These are phyloP conservation scores for Alternaria arborescens DNA, from an alignment of 2,329 filamentous ascomycete genomes.

Conservation along the genomic window DNA sequence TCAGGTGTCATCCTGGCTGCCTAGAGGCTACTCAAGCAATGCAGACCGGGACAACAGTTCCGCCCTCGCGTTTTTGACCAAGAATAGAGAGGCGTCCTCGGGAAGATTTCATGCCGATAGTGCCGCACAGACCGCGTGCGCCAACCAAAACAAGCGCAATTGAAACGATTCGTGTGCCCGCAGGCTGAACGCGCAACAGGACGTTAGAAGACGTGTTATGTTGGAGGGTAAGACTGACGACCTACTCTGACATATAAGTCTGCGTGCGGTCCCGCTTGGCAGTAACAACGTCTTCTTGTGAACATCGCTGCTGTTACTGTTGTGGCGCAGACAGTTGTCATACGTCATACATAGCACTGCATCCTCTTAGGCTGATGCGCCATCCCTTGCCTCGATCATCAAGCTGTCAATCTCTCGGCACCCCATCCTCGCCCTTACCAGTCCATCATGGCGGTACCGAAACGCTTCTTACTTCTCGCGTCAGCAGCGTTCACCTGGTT, in stretches of 20 bases:
- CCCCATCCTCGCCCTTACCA: neutral
- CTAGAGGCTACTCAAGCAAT: neutral
- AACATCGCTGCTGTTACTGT: neutral
- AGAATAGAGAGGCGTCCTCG: neutral
- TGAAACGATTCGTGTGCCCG: conserved; percentile 24
- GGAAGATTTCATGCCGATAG: neutral
- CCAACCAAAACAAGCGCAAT: neutral
- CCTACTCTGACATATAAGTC: no score
- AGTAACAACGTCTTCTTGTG: neutral
- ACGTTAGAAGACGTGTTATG: neutral
- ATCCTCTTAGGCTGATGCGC: neutral
- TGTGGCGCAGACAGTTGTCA: neutral
- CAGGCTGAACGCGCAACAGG: neutral
- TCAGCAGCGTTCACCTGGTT: conserved; percentile 40
- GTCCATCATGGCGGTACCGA: conserved; percentile 38
- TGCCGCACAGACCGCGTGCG: neutral
- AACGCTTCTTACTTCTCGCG: conserved; percentile 37
- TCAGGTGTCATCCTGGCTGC: neutral
- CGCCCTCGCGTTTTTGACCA: conserved; percentile 3
- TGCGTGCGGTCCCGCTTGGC: neutral
- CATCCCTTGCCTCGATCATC: neutral
- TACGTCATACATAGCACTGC: neutral
- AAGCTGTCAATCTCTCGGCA: neutral
- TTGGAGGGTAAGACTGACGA: no score
- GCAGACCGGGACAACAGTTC: conserved; percentile 6